Conservation (phyloP, 2,329 filamentous ascomycete genomes). For the Fusarium sp. region DNA sequence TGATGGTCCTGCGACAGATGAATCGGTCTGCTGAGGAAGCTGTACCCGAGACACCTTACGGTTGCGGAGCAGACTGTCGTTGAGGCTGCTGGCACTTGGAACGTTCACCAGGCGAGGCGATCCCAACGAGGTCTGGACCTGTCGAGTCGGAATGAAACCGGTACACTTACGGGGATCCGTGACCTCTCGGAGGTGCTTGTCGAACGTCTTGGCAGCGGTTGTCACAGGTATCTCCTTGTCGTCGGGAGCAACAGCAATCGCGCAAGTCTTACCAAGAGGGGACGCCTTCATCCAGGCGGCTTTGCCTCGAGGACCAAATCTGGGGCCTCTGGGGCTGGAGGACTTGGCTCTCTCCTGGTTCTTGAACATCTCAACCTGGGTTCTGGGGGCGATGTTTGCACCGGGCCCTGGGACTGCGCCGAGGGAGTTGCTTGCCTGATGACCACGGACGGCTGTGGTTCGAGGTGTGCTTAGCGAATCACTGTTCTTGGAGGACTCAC, state of each 20-base stretch:
- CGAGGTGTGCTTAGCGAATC: background rate
- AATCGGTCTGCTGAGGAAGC: background rate
- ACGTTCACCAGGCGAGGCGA: background rate
- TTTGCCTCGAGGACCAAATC: conserved; percentile 3
- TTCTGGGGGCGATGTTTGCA: background rate
- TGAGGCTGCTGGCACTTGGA: background rate
- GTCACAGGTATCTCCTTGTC: background rate
- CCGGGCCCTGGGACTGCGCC: background rate
- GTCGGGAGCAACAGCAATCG: conserved; percentile 7
- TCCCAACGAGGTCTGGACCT: conserved; percentile 17
- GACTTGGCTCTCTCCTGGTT: background rate
- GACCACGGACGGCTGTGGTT: background rate
- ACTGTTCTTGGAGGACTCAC: background rate
- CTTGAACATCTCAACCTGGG: conserved; percentile 17
- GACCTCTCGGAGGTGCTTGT: conserved; percentile 21
- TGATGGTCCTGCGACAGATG: conserved; percentile 14
- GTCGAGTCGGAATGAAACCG: conserved; percentile 33
- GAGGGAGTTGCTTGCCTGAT: conserved; percentile 1
- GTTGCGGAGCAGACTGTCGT: background rate
- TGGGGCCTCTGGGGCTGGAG: conserved; percentile 2
- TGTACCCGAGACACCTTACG: background rate
- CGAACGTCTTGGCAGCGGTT: background rate
- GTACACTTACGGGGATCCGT: conserved; percentile 15
- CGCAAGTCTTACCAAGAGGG: conserved; percentile 23
- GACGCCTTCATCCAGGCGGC: conserved; percentile 28